A percentile compares a stretch with the other conserved stretches of the same genome.
Conservation (phyloP, 2,329 filamentous ascomycete species). For the Bipolaris oryzae region DNA sequence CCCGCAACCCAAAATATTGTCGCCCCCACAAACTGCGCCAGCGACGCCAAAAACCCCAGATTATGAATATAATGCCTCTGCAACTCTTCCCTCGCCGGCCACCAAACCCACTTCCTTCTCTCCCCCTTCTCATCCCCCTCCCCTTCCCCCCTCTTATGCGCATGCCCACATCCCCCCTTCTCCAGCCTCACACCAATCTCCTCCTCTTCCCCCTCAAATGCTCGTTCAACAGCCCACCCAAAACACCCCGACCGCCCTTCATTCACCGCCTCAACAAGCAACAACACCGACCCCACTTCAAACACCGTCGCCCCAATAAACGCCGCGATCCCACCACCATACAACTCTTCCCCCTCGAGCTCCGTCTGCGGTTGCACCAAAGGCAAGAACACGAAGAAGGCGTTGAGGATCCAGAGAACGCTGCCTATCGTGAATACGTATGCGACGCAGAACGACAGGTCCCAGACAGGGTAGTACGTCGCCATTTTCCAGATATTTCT, state of each 20-base stretch:
- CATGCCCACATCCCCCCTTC: constrained; percentile 25
- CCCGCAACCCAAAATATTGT: constrained; percentile 70
- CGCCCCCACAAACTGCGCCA: constrained; percentile 63
- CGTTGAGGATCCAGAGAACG: constrained; percentile 58
- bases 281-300: constrained; percentile 65
- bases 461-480: constrained; percentile 60
- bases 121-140: constrained; percentile 25
- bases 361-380: constrained; percentile 58
- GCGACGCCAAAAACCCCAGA: constrained; percentile 66
- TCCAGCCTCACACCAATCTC: constrained; percentile 13
- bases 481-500: constrained; percentile 56
- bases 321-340: constrained; percentile 66
- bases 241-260: constrained; percentile 69
- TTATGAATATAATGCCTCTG: constrained; percentile 65
- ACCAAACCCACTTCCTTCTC: constrained; percentile 62
- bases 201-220: constrained; percentile 42
- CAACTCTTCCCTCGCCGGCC: constrained; percentile 63
- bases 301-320: constrained; percentile 73
- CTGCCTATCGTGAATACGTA: constrained; percentile 60
- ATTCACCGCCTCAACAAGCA: constrained; percentile 73
- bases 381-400: constrained; percentile 69
- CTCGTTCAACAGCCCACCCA: constrained; percentile 68
- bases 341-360: constrained; percentile 60
- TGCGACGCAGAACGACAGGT: constrained; percentile 63
- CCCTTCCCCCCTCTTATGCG: constrained; percentile 47